A percentile compares a stretch with the other conserved stretches of the same genome.
Evolutionary conservation across 306 rosid genomes (phyloP).

Genomic region (Hippophae gyantsensis): DNA sequence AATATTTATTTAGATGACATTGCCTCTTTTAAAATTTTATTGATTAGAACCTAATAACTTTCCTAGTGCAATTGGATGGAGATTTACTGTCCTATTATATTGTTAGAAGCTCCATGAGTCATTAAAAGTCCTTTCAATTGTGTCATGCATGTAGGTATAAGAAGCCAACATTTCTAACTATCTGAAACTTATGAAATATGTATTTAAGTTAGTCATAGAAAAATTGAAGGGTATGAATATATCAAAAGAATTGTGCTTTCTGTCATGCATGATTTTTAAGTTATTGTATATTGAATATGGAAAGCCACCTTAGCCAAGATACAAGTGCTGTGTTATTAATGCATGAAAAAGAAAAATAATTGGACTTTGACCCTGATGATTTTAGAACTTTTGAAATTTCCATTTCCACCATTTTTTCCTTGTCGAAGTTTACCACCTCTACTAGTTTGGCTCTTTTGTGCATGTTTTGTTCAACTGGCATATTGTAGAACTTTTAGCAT

Average conservation of each 20-base stretch:
- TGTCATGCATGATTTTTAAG: too few relatives aligned
- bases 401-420: constrained; percentile 2
- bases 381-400: background rate
- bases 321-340: too few relatives aligned
- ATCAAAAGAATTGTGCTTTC: too few relatives aligned
- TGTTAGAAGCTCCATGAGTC: background rate
- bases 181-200: too few relatives aligned
- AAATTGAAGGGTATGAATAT: too few relatives aligned
- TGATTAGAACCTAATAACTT: background rate
- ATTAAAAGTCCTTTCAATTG: background rate
- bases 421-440: background rate
- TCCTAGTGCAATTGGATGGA: background rate
- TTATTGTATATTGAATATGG: too few relatives aligned
- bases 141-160: background rate
- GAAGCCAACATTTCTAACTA: background rate
- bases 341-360: too few relatives aligned
- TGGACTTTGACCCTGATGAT: too few relatives aligned
- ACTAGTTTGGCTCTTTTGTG: constrained; percentile 13
- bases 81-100: background rate
- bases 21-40: too few relatives aligned
- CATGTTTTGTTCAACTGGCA: constrained; percentile 2
- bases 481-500: constrained; percentile 1
- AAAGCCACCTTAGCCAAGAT: too few relatives aligned
- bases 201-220: too few relatives aligned
- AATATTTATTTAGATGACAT: too few relatives aligned